phyloP scores from a whole-genome alignment of 306 rosid species.

The Vigna trinervia region DNA sequence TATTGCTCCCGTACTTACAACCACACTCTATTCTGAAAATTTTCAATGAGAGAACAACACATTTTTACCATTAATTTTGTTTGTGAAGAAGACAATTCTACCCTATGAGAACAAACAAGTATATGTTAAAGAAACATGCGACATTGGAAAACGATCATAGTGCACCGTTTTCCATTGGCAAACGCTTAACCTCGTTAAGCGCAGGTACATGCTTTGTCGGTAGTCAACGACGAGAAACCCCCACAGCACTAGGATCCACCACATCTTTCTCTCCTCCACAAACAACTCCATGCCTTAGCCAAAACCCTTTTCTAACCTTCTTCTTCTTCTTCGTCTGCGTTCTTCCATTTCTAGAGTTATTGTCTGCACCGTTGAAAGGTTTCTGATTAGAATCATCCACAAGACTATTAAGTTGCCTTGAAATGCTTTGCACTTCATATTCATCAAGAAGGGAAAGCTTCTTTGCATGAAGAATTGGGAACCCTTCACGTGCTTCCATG shows the following conservation, averaged over 20 bases:
- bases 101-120: background rate
- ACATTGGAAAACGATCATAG: too few relatives aligned
- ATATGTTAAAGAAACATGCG: background rate
- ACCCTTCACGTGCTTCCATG: background rate
- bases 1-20: background rate
- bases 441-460: slow-evolving; percentile 68
- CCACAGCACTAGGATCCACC: slow-evolving; percentile 41
- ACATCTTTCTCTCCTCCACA: slow-evolving; percentile 71
- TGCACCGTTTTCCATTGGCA: background rate
- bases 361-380: background rate
- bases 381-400: slow-evolving; percentile 42
- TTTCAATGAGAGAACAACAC: too few relatives aligned
- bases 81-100: too few relatives aligned
- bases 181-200: slow-evolving; percentile 17
- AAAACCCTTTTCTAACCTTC: slow-evolving; percentile 48
- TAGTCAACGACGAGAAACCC: background rate
- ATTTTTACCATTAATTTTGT: background rate
- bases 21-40: background rate
- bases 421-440: slow-evolving; percentile 66
- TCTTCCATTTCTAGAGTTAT: slow-evolving; percentile 6
- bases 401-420: slow-evolving; percentile 54
- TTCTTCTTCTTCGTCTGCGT: slow-evolving; percentile 19
- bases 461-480: background rate
- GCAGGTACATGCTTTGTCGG: slow-evolving; percentile 35
- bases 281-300: slow-evolving; percentile 49